Conservation (phyloP, 2,329 filamentous ascomycete genomes). For the Epichloe gansuensis region DNA sequence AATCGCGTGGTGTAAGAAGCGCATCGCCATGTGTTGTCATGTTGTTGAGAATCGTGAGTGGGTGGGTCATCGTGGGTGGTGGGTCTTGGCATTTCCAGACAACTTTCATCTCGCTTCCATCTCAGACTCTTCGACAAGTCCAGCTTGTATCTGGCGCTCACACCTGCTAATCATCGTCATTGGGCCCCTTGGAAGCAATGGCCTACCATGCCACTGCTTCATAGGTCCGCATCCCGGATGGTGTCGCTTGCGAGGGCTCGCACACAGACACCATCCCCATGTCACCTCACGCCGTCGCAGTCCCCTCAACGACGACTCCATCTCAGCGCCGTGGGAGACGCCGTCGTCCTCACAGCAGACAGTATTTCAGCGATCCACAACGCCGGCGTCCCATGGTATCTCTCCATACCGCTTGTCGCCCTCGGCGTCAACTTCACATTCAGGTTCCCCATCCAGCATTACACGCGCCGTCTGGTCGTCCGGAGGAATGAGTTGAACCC, state of each 20-base stretch:
- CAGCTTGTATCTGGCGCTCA: no score
- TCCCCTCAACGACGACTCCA: constrained; percentile 19
- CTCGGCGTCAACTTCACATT: constrained; percentile 31
- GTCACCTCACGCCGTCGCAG: not conserved
- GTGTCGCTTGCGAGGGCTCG: not conserved
- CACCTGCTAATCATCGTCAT: not conserved
- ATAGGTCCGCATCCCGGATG: constrained; percentile 2
- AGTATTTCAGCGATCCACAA: constrained; percentile 32
- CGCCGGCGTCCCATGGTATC: constrained; percentile 38
- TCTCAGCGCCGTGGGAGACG: constrained; percentile 19
- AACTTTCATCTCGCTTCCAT: no score
- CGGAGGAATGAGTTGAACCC: constrained; percentile 17
- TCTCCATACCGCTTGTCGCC: constrained; percentile 41
- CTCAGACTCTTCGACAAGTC: no score
- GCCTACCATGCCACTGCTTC: constrained; percentile 3
- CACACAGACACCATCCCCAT: not conserved
- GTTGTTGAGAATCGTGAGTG: no score
- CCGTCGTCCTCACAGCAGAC: constrained; percentile 28
- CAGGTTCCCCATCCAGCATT: constrained; percentile 34
- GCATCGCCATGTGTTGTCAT: no score
- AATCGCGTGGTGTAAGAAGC: no score
- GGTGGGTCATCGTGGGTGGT: no score
- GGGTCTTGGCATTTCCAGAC: no score
- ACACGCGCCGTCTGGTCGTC: constrained; percentile 23
- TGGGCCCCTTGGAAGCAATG: constrained; percentile 18